phyloP scores from a whole-genome alignment of 2,329 filamentous ascomycete species.

The Davidsoniella australis region DNA sequence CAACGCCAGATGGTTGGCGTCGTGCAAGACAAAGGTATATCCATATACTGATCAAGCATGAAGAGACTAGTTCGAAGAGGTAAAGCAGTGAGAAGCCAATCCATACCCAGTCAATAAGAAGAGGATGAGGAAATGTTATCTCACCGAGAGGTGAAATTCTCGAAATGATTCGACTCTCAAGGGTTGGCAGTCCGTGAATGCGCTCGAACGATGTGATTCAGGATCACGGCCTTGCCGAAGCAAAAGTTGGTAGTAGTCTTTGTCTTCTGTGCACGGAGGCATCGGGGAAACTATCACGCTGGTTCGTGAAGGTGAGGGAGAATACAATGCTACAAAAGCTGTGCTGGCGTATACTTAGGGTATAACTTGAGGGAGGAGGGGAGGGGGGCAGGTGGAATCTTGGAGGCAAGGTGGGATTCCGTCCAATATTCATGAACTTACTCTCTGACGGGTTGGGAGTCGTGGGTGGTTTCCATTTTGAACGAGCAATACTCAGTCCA shows the following conservation, averaged over 20 bases:
- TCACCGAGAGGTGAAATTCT: conserved; percentile 42
- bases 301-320: conserved; percentile 23
- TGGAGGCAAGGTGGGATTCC: conserved; percentile 21
- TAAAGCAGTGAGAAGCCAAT: conserved; percentile 22
- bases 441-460: conserved; percentile 93
- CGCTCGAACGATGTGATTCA: too few relatives aligned
- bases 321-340: not conserved
- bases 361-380: not conserved
- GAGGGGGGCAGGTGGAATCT: conserved; percentile 19
- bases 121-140: conserved; percentile 44
- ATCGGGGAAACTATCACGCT: conserved; percentile 25
- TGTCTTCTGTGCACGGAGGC: too few relatives aligned
- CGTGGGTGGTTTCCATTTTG: conserved; percentile 94
- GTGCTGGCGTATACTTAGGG: conserved; percentile 19
- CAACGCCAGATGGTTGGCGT: not conserved
- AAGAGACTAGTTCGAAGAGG: conserved; percentile 1
- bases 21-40: not conserved
- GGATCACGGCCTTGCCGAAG: too few relatives aligned
- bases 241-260: too few relatives aligned
- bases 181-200: conserved; percentile 16
- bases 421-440: conserved; percentile 61
- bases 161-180: conserved; percentile 22
- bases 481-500: conserved; percentile 97
- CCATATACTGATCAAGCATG: not conserved
- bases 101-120: conserved; percentile 20